A percentile compares a stretch with the other conserved stretches of the same genome.
Conservation (phyloP, 345 rosid species). For the Stellera chamaejasme region DNA sequence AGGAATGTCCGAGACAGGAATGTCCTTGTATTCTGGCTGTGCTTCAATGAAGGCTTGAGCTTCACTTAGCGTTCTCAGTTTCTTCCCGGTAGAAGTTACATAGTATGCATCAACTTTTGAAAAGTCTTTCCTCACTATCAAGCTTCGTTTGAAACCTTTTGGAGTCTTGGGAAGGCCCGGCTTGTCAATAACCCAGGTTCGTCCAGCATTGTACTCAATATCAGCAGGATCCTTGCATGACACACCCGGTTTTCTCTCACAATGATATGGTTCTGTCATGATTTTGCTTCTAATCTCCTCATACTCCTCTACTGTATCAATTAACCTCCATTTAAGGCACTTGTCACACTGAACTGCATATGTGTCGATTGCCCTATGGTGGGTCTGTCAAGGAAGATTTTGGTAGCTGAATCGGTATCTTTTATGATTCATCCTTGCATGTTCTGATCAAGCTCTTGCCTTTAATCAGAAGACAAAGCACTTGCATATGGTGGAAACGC, state of each 20-base stretch:
- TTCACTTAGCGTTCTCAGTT: constrained; percentile 56
- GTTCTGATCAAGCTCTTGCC: too few species aligned
- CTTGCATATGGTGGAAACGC: too few species aligned
- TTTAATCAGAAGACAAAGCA: too few species aligned
- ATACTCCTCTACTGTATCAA: constrained; percentile 47
- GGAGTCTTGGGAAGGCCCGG: constrained; percentile 88
- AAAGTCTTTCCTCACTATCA: constrained; percentile 62
- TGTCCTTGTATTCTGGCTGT: constrained; percentile 41
- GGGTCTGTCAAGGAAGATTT: constrained; percentile 19
- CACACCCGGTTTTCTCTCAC: constrained; percentile 37
- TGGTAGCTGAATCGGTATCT: too few species aligned
- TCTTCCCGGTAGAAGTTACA: constrained; percentile 66
- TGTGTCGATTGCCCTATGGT: constrained; percentile 39
- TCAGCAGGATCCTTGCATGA: constrained; percentile 68
- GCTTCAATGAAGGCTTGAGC: constrained; percentile 38
- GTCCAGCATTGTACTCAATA: constrained; percentile 47
- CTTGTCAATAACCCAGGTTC: constrained; percentile 81
- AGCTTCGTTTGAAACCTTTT: constrained; percentile 64
- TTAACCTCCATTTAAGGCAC: constrained; percentile 76
- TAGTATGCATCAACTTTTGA: constrained; percentile 88
- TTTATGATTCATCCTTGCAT: too few species aligned
- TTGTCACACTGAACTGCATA: constrained; percentile 73
- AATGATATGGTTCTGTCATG: constrained; percentile 35
- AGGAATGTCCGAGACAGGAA: constrained; percentile 41
- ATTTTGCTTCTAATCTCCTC: constrained; percentile 71